These are phyloP conservation scores for Beauveria asiatica DNA, from an alignment of 2,329 filamentous ascomycete species.

Conservation along the genomic window DNA sequence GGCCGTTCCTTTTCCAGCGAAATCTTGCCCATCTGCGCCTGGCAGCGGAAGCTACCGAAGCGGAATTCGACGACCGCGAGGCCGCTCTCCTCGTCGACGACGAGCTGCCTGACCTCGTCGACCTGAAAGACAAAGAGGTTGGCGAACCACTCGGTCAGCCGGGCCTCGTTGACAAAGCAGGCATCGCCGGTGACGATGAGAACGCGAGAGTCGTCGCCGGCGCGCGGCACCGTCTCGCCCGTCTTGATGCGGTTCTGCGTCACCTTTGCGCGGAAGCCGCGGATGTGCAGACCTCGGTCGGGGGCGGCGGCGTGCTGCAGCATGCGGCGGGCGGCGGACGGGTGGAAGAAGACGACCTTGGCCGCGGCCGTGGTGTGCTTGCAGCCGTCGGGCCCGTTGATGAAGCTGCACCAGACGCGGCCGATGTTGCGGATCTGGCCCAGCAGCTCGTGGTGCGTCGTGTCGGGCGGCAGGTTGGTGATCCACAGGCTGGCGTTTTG, in stretches of 20 bases:
- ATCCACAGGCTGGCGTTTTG: slow-evolving; percentile 46
- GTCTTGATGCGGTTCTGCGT: slow-evolving; percentile 41
- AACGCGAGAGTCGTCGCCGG: slow-evolving; percentile 34
- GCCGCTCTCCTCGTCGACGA: slow-evolving; percentile 11
- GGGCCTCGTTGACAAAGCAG: slow-evolving; percentile 33
- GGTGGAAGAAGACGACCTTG: slow-evolving; percentile 42
- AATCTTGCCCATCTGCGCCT: slow-evolving; percentile 41
- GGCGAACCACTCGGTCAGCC: slow-evolving; percentile 33
- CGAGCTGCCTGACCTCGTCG: slow-evolving; percentile 32
- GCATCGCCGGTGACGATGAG: slow-evolving; percentile 40
- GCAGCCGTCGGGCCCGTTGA: slow-evolving; percentile 38
- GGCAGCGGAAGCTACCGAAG: slow-evolving; percentile 48
- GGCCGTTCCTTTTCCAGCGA: slow-evolving; percentile 28
- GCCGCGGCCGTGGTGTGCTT: slow-evolving; percentile 33
- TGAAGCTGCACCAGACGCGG: slow-evolving; percentile 41
- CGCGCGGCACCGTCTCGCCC: slow-evolving; percentile 19
- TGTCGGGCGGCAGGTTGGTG: slow-evolving; percentile 37
- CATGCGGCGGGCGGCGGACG: slow-evolving; percentile 27
- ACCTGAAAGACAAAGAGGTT: slow-evolving; percentile 37
- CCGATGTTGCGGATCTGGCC: slow-evolving; percentile 35
- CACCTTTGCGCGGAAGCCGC: slow-evolving; percentile 29
- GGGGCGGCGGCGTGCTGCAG: slow-evolving; percentile 17
- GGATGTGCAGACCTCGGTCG: slow-evolving; percentile 27
- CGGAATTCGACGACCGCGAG: slow-evolving; percentile 37
- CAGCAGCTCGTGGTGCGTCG: slow-evolving; percentile 37